Evolutionary conservation across 2,329 filamentous ascomycete species (phyloP), one percentile per base, ranked within the genome.

Genomic region (Colletotrichum viniferum): DNA sequence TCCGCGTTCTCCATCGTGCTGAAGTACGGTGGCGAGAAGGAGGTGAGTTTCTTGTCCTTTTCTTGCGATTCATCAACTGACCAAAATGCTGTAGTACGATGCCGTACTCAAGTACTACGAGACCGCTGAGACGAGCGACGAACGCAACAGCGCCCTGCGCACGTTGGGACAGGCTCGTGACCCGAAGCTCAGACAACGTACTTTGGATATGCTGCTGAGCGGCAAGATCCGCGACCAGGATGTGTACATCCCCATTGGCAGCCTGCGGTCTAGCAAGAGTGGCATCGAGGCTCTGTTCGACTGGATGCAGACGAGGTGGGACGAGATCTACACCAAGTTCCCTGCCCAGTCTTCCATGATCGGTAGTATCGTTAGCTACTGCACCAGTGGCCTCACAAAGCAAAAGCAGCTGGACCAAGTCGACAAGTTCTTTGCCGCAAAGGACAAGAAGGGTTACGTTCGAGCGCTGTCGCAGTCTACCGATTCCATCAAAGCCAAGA

Each of bases 211-310:
- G 77, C 90, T 96, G 36, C 89, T 96, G 73, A 92, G 92, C 83
- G 92, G 93, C 77, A 94, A 98, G 79, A 94, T 98, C 85, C 98
- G 97, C 88, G 95, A 94, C 78, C 96, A 98, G 84, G 96, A 98
- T 84, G 93, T 98, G 78, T 98, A 98, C 86, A 92, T 98, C 82
- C 96, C 96, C 2, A 91, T 97, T 52, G 91, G 92, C 38, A 94
- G 94, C 9, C 90, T 98, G 32, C 92, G 96, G 74, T 91, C 91
- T 69, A 95, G 97, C 82, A 87, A 92, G 9, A 92, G 92, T 58
- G 96, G 96, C 79, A 94, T 98, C 71, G 88, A 94, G 73, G 94
- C 94, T 9, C 90, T 98, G 73, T 98, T 94, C 90, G 85, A 84
- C 21, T 98, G 95, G 94, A 89, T 98, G 88, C 94, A 93, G 82